Evolutionary conservation across 345 rosid genomes (phyloP), one percentile per base, ranked within the genome.

Genomic region (Capsella bursapastoris): DNA sequence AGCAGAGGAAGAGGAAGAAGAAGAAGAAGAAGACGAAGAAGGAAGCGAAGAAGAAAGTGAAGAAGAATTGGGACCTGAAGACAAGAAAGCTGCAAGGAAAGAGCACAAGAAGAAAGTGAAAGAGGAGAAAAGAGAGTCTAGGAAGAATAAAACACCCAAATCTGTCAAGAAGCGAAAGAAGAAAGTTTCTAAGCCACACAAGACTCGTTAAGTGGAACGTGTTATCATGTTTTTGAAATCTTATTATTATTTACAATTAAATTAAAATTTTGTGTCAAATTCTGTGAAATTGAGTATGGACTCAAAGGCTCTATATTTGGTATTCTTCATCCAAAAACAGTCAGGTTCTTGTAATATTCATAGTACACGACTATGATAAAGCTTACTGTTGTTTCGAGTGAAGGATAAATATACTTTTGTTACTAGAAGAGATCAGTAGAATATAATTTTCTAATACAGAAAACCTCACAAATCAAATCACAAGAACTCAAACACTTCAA

Each of bases 61-160:
- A 15, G 82, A 73, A 11, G 92, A 82, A 18, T 66, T 64, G 71
- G 78, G 68, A 64, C 78, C 83, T 16, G 71, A 32, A 11, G 94
- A 89, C 68, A 89, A 82, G 86, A 90, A 76, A 80, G 87, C 96
- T 8, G 97, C 97, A 0, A 88, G 97, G 80, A 95, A 95, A 83
- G 98, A 90, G 86, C 78, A 95, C 61, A 95, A 95, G 73, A 95
- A 88, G 97, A 95, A 89, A 80, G 98, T 95, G 2, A 95, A 87
- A 78, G 99, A 95, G 75, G 99, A 92, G 78, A 92, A 88, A 80
- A 84, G 97, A 76, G 99, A 95, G 49, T 78, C 93, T 51, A 82
- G 98, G 66, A 95, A 92, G 82, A 95, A 56, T 1, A 95, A 95
- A 80, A 84, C 83, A 45, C 98, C 98, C 1, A 95, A 95, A 83